These are phyloP conservation scores for Blumeriella jaapii DNA, from an alignment of 2,329 filamentous ascomycete genomes.

Conservation along the genomic window DNA sequence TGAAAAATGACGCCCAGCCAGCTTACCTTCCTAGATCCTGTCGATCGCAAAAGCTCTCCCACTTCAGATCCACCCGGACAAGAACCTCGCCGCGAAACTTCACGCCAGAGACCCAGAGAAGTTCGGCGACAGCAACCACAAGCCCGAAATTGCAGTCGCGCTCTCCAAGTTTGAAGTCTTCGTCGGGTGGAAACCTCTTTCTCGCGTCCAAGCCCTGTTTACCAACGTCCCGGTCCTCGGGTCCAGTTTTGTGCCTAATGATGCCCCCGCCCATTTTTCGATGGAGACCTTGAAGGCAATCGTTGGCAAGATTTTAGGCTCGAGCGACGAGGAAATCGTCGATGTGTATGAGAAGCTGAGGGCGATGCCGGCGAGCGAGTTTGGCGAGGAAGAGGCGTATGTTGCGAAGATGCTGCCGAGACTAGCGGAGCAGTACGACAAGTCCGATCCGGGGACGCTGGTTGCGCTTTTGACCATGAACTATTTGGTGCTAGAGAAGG, in stretches of 20 bases:
- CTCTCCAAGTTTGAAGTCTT: constrained; percentile 64
- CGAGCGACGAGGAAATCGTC: constrained; percentile 35
- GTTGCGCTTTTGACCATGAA: constrained; percentile 67
- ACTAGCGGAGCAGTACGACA: constrained; percentile 51
- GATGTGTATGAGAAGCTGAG: constrained; percentile 41
- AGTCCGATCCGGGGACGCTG: constrained; percentile 52
- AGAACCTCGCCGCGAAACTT: constrained; percentile 50
- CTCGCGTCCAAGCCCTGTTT: constrained; percentile 47
- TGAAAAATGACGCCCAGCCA: too few species aligned
- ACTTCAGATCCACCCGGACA: constrained; percentile 65
- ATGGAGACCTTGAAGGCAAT: constrained; percentile 46
- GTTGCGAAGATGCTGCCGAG: constrained; percentile 54
- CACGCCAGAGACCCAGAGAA: constrained; percentile 52
- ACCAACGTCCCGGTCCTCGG: constrained; percentile 18
- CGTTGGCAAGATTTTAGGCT: constrained; percentile 25
- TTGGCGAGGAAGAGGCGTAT: constrained; percentile 39
- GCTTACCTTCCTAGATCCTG: constrained; percentile 38
- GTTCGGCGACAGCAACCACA: constrained; percentile 65
- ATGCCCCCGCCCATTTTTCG: constrained; percentile 35
- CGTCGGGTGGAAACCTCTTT: constrained; percentile 59
- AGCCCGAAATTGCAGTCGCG: constrained; percentile 68
- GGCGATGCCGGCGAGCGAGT: constrained; percentile 34
- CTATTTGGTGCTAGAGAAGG: constrained; percentile 52
- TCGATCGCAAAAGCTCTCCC: constrained; percentile 67
- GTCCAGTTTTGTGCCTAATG: constrained; percentile 12